Conservation (phyloP, 805 yeast species). For the Saccharomycopsis sp. region DNA sequence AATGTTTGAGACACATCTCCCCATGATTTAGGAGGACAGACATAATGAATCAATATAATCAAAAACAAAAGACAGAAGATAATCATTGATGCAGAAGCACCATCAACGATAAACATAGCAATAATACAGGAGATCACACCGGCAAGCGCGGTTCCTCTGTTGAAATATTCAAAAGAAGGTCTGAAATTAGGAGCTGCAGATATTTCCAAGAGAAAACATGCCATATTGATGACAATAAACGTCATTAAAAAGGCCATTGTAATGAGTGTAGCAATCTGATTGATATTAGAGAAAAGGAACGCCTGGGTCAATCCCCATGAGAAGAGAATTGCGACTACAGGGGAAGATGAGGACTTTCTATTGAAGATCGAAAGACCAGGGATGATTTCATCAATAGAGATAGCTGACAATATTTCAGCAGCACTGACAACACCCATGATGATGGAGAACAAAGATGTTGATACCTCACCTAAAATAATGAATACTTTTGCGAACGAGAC, state of each 20-base stretch:
- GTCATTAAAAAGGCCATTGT: constrained; percentile 98
- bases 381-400: constrained; percentile 80
- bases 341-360: constrained; percentile 42
- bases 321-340: constrained; percentile 56
- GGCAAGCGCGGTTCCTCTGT: constrained; percentile 67
- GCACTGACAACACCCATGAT: constrained; percentile 97
- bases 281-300: constrained; percentile 83
- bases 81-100: constrained; percentile 75
- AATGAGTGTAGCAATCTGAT: constrained; percentile 88
- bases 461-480: constrained; percentile 80
- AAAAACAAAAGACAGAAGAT: constrained; percentile 58
- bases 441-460: constrained; percentile 87
- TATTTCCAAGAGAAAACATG: constrained; percentile 80
- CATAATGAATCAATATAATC: constrained; percentile 76
- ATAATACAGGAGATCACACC: constrained; percentile 66
- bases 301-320: constrained; percentile 83
- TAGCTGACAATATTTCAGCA: constrained; percentile 84
- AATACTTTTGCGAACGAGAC: constrained; percentile 62
- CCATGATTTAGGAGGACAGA: constrained; percentile 93
- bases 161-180: constrained; percentile 88
- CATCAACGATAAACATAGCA: constrained; percentile 95
- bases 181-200: constrained; percentile 98
- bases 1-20: constrained; percentile 96
- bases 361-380: constrained; percentile 67
- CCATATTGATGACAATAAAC: constrained; percentile 86